Base-by-base conservation (phyloP, 1,284 basidiomycete species). In the Porodaedalea pini region DNA sequence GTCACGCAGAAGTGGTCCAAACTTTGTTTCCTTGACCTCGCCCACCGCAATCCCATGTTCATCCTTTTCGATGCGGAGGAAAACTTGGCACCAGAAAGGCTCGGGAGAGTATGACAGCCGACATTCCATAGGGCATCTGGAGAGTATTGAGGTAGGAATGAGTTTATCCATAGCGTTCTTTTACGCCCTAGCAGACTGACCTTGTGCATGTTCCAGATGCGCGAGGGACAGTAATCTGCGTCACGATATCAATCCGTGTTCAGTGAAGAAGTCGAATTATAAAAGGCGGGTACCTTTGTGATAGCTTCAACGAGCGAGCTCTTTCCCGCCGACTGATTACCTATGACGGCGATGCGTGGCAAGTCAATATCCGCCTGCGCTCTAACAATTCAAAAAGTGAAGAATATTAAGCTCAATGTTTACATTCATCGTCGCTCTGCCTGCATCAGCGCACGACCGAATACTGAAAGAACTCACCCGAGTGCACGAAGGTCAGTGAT, bases 61-160 rank as follows among this genome's bases (percentile, higher is more conserved):
- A 60, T 73, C 71, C 50, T 64, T 69, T 55, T 73, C 70, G 29
- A 65, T 60, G 5, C 75, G 70, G 27, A 78, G 68, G 7, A 65
- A 70, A 11, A 78, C 67, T 36, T 67, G 65, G 56, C 74, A 77
- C 1, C 66, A 60, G 75, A 76, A 78, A 0, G 61, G 60, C 2
- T 62, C 59, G 1, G 61, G 29, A 0, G 69, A 66, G 3, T 65
- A 65, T 0, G 67, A 64, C 44, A 78, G 60, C 0, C 73, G 66
- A 55, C 75, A 77, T 60, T 77, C 76, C 64, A 74, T 74, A 0
- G 76, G 75, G 59, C 75, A 77, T 41, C 75, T 55, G 6, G 75
- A 62, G 2, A 73, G 73, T 8, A 74, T 68, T 8, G 61, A 70
- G 19, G 75, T 70, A 68, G 67, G 40, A 19, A 52, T 47, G 17